Conservation (phyloP, 176 grass and related monocot genomes). For the Aegilops tauschii region DNA sequence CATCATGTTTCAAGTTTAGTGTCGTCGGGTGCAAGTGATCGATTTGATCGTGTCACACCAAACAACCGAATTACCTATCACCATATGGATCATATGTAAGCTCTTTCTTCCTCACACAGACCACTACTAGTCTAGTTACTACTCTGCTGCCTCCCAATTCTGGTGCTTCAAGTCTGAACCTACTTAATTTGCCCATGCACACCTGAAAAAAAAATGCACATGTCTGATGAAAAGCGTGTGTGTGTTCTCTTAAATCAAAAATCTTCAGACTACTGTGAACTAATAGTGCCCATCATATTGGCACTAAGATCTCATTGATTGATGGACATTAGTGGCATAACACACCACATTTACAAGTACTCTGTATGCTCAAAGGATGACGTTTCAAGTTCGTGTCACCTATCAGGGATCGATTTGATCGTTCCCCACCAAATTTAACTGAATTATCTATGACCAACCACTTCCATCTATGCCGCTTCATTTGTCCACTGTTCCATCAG, state of each 20-base stretch:
- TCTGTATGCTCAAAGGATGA: not conserved
- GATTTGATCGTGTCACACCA: not conserved
- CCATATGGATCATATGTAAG: too few species aligned
- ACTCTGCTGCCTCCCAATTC: too few species aligned
- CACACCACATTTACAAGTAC: not conserved
- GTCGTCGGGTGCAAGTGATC: too few species aligned
- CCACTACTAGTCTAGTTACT: too few species aligned
- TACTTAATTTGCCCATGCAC: too few species aligned
- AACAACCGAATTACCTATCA: not conserved
- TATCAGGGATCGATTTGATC: not conserved
- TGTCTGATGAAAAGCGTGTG: too few species aligned
- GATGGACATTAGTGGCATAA: not conserved
- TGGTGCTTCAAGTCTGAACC: too few species aligned
- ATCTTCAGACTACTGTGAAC: not conserved
- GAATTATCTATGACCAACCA: not conserved
- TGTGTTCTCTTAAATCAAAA: not conserved
- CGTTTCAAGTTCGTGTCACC: not conserved
- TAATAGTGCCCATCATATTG: not conserved
- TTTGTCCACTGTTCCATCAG: not conserved
- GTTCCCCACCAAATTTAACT: not conserved
- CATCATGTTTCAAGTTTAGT: not conserved
- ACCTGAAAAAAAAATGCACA: too few species aligned
- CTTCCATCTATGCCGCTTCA: not conserved
- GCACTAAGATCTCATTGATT: not conserved
- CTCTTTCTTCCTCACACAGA: too few species aligned